Conservation (phyloP, 306 rosid genomes). For the Corylus heterophylla region DNA sequence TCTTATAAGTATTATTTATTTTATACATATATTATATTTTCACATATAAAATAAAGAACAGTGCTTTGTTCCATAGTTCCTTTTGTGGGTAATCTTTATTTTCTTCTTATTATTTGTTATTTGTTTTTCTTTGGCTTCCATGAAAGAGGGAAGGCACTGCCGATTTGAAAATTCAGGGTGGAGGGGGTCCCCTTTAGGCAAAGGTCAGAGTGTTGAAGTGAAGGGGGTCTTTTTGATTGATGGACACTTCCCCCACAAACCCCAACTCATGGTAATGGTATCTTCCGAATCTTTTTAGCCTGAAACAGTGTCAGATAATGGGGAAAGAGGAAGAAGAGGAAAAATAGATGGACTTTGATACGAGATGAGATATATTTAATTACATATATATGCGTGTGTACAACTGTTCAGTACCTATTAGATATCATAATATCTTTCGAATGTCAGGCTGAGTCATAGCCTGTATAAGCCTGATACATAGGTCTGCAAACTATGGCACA, state of each 20-base stretch:
- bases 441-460: slow-evolving; percentile 55
- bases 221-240: background rate
- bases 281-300: slow-evolving; percentile 26
- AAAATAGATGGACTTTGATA: slow-evolving; percentile 36
- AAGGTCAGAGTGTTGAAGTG: slow-evolving; percentile 18
- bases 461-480: slow-evolving; percentile 6
- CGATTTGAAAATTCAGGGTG: slow-evolving; percentile 36
- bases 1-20: slow-evolving; percentile 14
- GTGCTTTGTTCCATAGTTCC: slow-evolving; percentile 1
- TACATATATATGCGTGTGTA: slow-evolving; percentile 29
- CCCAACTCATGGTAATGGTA: background rate
- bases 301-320: slow-evolving; percentile 50
- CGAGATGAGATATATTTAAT: slow-evolving; percentile 10
- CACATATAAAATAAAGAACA: slow-evolving; percentile 17
- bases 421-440: slow-evolving; percentile 42
- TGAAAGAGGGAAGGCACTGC: slow-evolving; percentile 22
- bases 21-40: background rate
- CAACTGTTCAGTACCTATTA: slow-evolving; percentile 25
- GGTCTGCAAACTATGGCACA: slow-evolving; percentile 38
- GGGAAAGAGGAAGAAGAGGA: slow-evolving; percentile 21
- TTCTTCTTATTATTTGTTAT: slow-evolving; percentile 9
- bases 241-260: slow-evolving; percentile 20
- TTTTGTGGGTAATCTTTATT: background rate
- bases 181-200: background rate
- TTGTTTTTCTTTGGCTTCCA: slow-evolving; percentile 25